Conservation (phyloP, 1,284 basidiomycete species). For the Athelia psychrophila region DNA sequence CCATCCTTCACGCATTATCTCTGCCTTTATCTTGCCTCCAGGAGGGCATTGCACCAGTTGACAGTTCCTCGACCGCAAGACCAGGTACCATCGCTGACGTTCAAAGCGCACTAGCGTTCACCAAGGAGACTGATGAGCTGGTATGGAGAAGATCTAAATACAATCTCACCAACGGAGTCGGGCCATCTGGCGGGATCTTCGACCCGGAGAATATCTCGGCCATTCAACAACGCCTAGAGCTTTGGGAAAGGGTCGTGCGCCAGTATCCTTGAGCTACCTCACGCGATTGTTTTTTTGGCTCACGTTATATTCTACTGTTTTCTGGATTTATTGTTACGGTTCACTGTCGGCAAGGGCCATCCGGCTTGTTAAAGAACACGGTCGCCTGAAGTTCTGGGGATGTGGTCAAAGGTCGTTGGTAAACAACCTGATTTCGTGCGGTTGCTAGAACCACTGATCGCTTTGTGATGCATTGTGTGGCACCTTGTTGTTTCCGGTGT, state of each 20-base stretch:
- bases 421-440: too few species aligned
- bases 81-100: background rate
- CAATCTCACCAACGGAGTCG: background rate
- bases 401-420: too few species aligned
- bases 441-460: too few species aligned
- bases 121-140: conserved; percentile 10
- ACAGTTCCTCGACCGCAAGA: background rate
- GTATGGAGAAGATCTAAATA: conserved; percentile 9
- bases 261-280: background rate
- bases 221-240: conserved; percentile 7
- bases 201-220: conserved; percentile 11
- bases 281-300: background rate
- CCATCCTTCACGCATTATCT: background rate
- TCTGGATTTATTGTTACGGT: too few species aligned
- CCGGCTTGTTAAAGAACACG: too few species aligned
- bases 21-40: background rate
- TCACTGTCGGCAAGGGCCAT: too few species aligned
- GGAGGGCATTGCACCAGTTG: background rate
- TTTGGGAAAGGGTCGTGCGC: conserved; percentile 12
- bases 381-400: too few species aligned
- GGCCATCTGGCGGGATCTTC: background rate
- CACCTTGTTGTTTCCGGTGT: too few species aligned
- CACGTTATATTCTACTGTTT: too few species aligned
- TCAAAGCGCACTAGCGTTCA: conserved; percentile 9
- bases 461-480: too few species aligned